A percentile compares a stretch with the other conserved stretches of the same genome.
phyloP scores from a whole-genome alignment of 371 early-diverging fungal species.

The Mucor irregularis region DNA sequence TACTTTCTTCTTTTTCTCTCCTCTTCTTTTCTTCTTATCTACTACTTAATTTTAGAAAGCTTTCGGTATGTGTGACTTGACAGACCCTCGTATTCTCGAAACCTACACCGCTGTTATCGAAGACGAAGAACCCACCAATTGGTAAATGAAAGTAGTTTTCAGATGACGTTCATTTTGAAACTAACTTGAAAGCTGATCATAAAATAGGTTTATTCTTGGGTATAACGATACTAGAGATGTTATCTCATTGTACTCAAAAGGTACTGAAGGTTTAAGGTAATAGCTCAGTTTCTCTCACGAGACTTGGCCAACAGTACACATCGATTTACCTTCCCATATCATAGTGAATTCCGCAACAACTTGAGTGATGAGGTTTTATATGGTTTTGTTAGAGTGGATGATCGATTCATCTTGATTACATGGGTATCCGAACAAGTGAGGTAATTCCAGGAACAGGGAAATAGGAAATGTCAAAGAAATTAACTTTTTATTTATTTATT shows the following conservation, averaged over 20 bases:
- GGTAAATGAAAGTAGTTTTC: conserved; percentile 36
- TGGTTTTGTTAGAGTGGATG: conserved; percentile 64
- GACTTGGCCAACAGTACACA: background rate
- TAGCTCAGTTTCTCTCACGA: background rate
- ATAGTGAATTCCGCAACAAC: conserved; percentile 58
- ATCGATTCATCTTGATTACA: conserved; percentile 62
- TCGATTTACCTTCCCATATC: background rate
- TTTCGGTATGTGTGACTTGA: conserved; percentile 63
- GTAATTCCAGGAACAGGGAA: too few species aligned
- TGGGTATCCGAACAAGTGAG: conserved; percentile 74
- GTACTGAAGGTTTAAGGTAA: conserved; percentile 57
- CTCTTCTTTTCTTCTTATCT: background rate
- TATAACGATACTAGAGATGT: conserved; percentile 74
- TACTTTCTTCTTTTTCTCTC: background rate
- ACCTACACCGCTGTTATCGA: conserved; percentile 63
- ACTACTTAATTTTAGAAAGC: too few species aligned
- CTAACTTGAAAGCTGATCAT: background rate
- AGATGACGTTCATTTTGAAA: background rate
- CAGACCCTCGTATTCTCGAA: conserved; percentile 62
- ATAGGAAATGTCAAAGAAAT: too few species aligned
- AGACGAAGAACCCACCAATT: conserved; percentile 50
- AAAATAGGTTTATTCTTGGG: conserved; percentile 71
- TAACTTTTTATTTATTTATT: background rate
- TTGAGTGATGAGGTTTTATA: conserved; percentile 66
- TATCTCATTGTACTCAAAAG: conserved; percentile 65